Base-by-base conservation (phyloP, 768 basidiomycete genomes). In the Podaxis sp. region DNA sequence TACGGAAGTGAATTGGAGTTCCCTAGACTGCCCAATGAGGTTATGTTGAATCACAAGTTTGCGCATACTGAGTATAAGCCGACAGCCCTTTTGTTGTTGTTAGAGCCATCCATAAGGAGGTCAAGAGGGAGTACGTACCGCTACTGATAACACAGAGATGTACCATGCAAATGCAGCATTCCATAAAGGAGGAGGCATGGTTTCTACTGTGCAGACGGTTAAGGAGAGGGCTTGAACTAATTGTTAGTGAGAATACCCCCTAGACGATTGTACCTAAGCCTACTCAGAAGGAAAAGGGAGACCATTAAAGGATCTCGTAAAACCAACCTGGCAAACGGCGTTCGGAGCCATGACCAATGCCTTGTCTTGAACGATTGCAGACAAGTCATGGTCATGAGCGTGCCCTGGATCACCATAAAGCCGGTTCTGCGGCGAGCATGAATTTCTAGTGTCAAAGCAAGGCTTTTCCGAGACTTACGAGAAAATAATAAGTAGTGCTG, bases 141-240 rank as follows among this genome's bases (percentile, higher is more conserved):
- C 50, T n/a, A 67, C 54, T 4, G 67, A 67, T n/a, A 67, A 30
- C 6, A 66, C 15, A 3, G 62, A 44, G 20, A 67, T 52, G 37
- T 67, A 61, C 67, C 67, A 67, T 64, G 68, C 61, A 51, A 64
- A 53, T 17, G 58, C 60, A 11, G 68, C 66, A 22, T 64, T 62
- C 52, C 66, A 63, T 12, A 59, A 26, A 8, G 22, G 40, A 13
- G 15, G 20, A 12, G 62, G 60, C 3, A 64, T 8, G 30, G 56
- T 55, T 6, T 56, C 58, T 6, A 65, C 36, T 13, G 57, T n/a
- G 28, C 65, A 56, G 26, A 67, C 50, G n/a, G 63, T 60, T 7
- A 55, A 56, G 17, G 65, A 26, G 28, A 69, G n/a, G 24, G 50
- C 68, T 69, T 24, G 7, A 30, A 30, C 30, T 30, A 30, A 30